phyloP scores from a whole-genome alignment of 306 rosid species.

The Prunus kanzakura region DNA sequence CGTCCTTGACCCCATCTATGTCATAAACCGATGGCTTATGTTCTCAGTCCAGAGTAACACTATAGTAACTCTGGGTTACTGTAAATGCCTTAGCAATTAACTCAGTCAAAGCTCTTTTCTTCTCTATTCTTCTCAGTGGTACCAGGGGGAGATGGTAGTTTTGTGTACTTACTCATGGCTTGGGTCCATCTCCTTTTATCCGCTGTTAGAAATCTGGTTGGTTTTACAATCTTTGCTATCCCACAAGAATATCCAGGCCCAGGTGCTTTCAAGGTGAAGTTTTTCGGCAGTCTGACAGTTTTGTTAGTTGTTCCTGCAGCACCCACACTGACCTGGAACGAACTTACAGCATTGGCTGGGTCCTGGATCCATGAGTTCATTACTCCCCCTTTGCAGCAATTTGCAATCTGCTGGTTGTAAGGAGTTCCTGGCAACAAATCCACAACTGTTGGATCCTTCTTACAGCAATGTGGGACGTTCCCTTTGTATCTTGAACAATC shows the following conservation, averaged over 20 bases:
- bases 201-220: constrained; percentile 53
- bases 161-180: constrained; percentile 72
- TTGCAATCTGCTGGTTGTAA: constrained; percentile 87
- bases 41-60: too few relatives aligned
- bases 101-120: not conserved
- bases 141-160: not conserved
- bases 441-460: constrained; percentile 80
- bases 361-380: constrained; percentile 81
- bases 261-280: constrained; percentile 81
- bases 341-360: constrained; percentile 62
- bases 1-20: too few relatives aligned
- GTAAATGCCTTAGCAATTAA: not conserved
- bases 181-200: constrained; percentile 86
- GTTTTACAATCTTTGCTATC: constrained; percentile 63
- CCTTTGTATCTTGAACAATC: constrained; percentile 87
- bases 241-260: constrained; percentile 92
- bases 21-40: too few relatives aligned
- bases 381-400: constrained; percentile 96
- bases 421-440: constrained; percentile 95
- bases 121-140: not conserved
- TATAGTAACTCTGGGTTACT: not conserved
- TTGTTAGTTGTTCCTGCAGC: constrained; percentile 90
- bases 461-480: constrained; percentile 81
- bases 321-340: constrained; percentile 93
- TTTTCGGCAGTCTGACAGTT: constrained; percentile 73